Base-by-base conservation (phyloP, 768 basidiomycete species). In the Lentinula aciculospora region DNA sequence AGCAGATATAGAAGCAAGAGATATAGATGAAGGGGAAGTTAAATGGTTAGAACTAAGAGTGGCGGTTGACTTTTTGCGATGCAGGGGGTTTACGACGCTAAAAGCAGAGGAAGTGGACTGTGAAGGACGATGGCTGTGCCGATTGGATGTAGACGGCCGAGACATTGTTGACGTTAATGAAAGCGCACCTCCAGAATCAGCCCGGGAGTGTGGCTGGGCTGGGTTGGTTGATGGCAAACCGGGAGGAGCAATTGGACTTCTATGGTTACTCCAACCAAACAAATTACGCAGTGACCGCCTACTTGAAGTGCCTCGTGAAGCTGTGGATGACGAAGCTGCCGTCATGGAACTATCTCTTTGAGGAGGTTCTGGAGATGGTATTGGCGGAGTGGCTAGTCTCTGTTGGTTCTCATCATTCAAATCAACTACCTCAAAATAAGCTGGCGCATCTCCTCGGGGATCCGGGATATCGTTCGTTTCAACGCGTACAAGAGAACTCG, bases 1-100 rank as follows among this genome's bases (percentile, higher is more conserved):
- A 4, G 87, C 66, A 4, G 88, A 90, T 58, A 93, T 92, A 9
- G 81, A 88, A 61, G 83, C 76, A 34, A 91, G 74, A 17, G 89
- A 89, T 57, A 89, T 83, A 54, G 79, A 73, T 19, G 88, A 88
- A 7, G 88, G 83, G 1, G 85, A 88, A 32, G 77, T 82, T 47
- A 84, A 76, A 56, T 73, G 70, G 58, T 69, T 69, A 15, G 71
- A 71, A 55, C 74, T 72, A 27, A 75, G 66, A 7, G 75, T 78
- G 19, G 71, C 68, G 34, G 69, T 66, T 45, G 80, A 76, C 60
- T 73, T 74, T 67, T 82, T 75, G 59, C 81, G 74, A 39, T 80
- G 75, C 29, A 80, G 60, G 0, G 79, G 56, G 17, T 57, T 46
- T 29, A 27, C 73, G 42, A 83, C 79, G 69, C 83, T 79, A 46